Evolutionary conservation across 331 rosid genomes (phyloP), one percentile per base, ranked within the genome.

Genomic region (Saraca asoca): DNA sequence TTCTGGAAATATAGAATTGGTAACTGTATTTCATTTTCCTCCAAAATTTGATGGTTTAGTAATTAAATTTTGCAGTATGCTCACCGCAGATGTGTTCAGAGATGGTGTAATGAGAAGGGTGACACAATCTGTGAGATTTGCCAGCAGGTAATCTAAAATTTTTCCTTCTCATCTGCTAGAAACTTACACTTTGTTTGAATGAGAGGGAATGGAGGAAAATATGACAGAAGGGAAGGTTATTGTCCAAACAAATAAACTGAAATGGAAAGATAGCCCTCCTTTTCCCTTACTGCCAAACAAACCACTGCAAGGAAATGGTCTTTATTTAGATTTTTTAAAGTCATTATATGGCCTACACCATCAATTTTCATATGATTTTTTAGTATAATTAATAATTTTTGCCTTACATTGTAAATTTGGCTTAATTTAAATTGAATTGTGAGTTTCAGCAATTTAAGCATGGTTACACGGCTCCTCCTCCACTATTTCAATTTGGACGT

Each of bases 61-160:
- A 35, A 50, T 48, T 64, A 75, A 50, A 13, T 75, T 64, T 75
- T 86, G 87, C 88, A 94, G 99, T 94, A 88, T 5, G 99, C 95
- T 2, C 99, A 94, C 82, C 86, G 97, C 34, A 83, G 82, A 75
- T 94, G 99, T 56, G 75, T 94, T 69, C 99, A 94, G 62, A 75
- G 86, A 68, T 90, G 99, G 99, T 94, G 99, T 62, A 83, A 94
- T 68, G 99, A 90, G 83, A 94, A 94, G 78, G 96, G 99, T 31
- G 88, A 94, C 78, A 90, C 91, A 39, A 61, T 76, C 15, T 94
- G 99, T 73, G 99, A 94, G 85, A 94, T 94, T 78, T 94, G 99
- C 81, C 97, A 81, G 56, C 93, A 94, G 96, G 99, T 88, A 76
- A 56, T 68, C 73, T 70, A 17, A 49, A 15, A 17, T 41, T 20